Base-by-base conservation (phyloP, 192 early-diverging fungal species). In the Coemansia sp. region DNA sequence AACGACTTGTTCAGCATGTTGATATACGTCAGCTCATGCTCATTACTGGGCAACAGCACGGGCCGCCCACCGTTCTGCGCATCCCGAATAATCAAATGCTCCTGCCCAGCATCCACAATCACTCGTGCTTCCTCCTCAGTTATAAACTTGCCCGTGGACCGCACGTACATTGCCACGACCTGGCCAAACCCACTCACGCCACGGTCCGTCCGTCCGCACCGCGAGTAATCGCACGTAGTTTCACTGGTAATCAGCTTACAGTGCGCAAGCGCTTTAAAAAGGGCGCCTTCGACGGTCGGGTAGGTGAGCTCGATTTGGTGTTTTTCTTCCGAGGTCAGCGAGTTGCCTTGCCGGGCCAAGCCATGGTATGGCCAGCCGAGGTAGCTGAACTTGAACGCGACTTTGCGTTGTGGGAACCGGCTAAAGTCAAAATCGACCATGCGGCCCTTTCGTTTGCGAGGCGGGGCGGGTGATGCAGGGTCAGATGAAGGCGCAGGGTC, bases 161-260 rank as follows among this genome's bases (percentile, higher is more conserved):
- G 83, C 3, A 98, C 85, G 47, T 90, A 83, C 63, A 95, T 62
- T 14, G 87, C 83, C n/a, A 93, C 72, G 0, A 96, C 93, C 64
- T 98, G 95, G 16, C 92, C 95, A 57, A 96, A 85, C 32, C 88
- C 88, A 57, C 91, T 93, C 12, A 98, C 95, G 0, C 96, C 96
- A 27, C 89, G 87, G 68, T 97, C 90, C 0, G 91, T 92, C 18
- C 91, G 82, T 12, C 94, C 94, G 70, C 93, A 94, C 27, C 92
- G 83, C 41, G 92, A 84, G 73, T 88, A 97, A 45, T 84, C 85
- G 76, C 90, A 92, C 19, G 74, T 59, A n/a, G 81, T 64, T 20
- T 88, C 82, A 57, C 83, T 79, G 13, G 82, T 80, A 22, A 98
- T 91, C 43, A 98, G 78, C 59, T 87, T 88, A 51, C 91, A 86